Conservation (phyloP, 345 rosid genomes). For the Gossypioides kirkii region DNA sequence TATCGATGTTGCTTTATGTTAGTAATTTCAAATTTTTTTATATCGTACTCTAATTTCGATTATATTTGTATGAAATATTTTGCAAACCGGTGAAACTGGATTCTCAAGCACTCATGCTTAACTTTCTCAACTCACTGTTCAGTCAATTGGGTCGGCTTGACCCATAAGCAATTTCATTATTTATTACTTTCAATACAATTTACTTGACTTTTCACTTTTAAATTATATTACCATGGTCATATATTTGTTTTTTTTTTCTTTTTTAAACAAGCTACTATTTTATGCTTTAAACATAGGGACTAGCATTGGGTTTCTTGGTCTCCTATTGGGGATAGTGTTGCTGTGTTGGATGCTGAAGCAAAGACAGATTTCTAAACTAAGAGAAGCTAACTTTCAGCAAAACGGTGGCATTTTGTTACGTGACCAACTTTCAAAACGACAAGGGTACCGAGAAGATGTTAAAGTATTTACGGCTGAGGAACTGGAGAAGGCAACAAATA, state of each 20-base stretch:
- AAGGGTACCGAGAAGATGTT: constrained; percentile 13
- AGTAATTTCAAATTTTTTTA: neutral
- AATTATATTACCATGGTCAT: too few relatives aligned
- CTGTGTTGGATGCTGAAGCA: constrained; percentile 8
- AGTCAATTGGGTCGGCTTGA: too few relatives aligned
- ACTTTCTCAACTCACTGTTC: too few relatives aligned
- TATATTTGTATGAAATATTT: neutral
- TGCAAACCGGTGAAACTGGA: neutral
- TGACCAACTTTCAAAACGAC: constrained; percentile 18
- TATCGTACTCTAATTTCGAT: too few relatives aligned
- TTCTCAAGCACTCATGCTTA: too few relatives aligned
- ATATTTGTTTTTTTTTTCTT: too few relatives aligned
- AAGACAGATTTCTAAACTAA: constrained; percentile 11
- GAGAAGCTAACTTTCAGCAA: constrained; percentile 21
- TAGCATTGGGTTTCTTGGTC: neutral
- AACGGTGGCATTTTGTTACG: constrained; percentile 36
- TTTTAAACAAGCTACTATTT: neutral
- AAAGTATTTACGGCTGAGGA: constrained; percentile 32
- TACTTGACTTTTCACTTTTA: too few relatives aligned
- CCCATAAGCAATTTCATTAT: too few relatives aligned
- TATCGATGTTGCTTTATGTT: neutral
- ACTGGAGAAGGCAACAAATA: constrained; percentile 36
- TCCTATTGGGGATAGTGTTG: constrained; percentile 4
- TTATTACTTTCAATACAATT: too few relatives aligned
- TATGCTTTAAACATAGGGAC: neutral